Conservation (phyloP, 257 asterid genomes). For the Galeopsis tetrahit region DNA sequence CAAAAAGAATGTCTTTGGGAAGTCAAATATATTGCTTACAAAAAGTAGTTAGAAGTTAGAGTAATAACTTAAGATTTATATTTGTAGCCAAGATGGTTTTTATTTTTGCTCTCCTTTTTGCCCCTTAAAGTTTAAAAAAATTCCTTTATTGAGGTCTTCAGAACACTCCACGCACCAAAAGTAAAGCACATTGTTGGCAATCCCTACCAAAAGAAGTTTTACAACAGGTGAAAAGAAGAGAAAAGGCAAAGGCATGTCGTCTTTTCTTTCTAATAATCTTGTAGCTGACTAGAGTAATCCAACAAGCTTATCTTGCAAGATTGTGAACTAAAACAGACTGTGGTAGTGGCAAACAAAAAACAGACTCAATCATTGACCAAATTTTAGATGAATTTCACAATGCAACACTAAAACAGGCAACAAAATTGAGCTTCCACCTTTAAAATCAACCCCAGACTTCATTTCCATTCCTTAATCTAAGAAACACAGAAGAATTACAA, state of each 20-base stretch:
- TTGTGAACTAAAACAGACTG: slow-evolving; percentile 28
- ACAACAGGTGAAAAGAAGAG: slow-evolving; percentile 30
- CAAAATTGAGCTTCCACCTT: slow-evolving; percentile 14
- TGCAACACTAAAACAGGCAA: slow-evolving; percentile 12
- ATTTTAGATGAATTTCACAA: slow-evolving; percentile 26
- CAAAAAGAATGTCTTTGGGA: slow-evolving; percentile 10
- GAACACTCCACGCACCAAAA: slow-evolving; percentile 26
- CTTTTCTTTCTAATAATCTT: slow-evolving; percentile 39
- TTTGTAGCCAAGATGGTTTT: slow-evolving; percentile 1
- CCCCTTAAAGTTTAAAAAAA: not conserved
- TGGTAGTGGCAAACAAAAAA: slow-evolving; percentile 21
- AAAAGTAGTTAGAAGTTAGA: not conserved
- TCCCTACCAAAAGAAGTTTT: slow-evolving; percentile 28
- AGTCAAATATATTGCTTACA: not conserved
- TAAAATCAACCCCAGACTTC: slow-evolving; percentile 5
- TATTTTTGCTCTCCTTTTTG: not conserved
- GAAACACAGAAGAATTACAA: slow-evolving; percentile 15
- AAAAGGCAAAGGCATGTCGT: slow-evolving; percentile 34
- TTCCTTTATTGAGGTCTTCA: slow-evolving; percentile 16
- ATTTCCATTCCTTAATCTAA: slow-evolving; percentile 9
- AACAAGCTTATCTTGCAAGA: slow-evolving; percentile 39
- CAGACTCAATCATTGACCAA: slow-evolving; percentile 30
- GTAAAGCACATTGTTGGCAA: slow-evolving; percentile 32
- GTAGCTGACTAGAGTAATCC: slow-evolving; percentile 32
- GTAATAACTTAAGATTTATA: slow-evolving; percentile 12